Percentiles rank a stretch among this genome's conserved stretches.
Evolutionary conservation across 2,329 filamentous ascomycete genomes (phyloP).

Genomic region (Colletotrichum sidae): DNA sequence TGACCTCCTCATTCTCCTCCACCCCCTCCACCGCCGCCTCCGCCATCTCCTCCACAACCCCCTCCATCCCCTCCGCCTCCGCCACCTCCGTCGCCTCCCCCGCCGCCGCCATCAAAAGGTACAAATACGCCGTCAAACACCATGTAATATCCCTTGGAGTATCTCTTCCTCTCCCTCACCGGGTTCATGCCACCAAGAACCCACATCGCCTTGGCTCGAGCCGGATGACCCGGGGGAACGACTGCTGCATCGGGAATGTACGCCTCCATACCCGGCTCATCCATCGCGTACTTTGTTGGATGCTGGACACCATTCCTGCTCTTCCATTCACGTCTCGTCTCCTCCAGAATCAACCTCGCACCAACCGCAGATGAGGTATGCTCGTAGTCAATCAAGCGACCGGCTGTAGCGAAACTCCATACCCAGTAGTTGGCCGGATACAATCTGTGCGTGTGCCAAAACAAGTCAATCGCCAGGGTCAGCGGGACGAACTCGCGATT

Average conservation of each 20-base stretch:
- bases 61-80: constrained; percentile 4
- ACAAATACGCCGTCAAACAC: constrained; percentile 19
- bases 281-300: constrained; percentile 5
- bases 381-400: constrained; percentile 30
- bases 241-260: constrained; percentile 30
- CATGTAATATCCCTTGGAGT: constrained; percentile 5
- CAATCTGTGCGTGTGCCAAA: constrained; percentile 36
- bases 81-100: constrained; percentile 6
- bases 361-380: not conserved
- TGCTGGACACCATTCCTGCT: constrained; percentile 3
- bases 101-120: constrained; percentile 14
- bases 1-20: constrained; percentile 7
- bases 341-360: not conserved
- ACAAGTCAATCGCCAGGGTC: constrained; percentile 25
- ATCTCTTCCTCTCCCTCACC: constrained; percentile 1
- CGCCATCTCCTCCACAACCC: constrained; percentile 20
- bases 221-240: constrained; percentile 18
- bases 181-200: constrained; percentile 23
- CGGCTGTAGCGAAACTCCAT: constrained; percentile 21
- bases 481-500: constrained; percentile 23
- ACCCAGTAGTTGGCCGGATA: constrained; percentile 35
- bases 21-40: constrained; percentile 24
- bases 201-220: constrained; percentile 2
- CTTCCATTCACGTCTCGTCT: constrained; percentile 25
- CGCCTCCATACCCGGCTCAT: not conserved